Percentiles rank a stretch among this genome's conserved stretches.
Conservation (phyloP, 768 basidiomycete species). For the Saitozyma sp. region DNA sequence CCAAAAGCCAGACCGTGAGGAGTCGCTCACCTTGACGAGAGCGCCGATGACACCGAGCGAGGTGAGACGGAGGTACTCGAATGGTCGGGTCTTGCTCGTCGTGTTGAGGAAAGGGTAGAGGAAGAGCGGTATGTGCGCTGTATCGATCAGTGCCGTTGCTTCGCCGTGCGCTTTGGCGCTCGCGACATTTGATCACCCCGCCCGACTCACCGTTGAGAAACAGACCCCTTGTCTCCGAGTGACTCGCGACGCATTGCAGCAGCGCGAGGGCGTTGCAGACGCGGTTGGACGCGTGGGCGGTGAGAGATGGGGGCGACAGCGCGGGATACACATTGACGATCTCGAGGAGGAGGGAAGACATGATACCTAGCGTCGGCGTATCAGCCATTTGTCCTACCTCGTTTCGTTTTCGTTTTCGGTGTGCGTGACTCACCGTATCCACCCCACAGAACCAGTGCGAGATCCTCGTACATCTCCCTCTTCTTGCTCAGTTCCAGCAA, state of each 20-base stretch:
- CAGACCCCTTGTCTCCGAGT: constrained; percentile 89
- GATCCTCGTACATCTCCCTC: constrained; percentile 96
- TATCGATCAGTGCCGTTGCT: neutral
- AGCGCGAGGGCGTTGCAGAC: constrained; percentile 98
- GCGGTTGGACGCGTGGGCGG: constrained; percentile 95
- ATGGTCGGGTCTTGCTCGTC: constrained; percentile 97
- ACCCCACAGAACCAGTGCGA: constrained; percentile 96
- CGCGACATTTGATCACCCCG: neutral
- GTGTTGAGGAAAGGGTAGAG: constrained; percentile 99
- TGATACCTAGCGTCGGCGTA: constrained; percentile 66
- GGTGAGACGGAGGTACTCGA: constrained; percentile 98
- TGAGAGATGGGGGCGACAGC: constrained; percentile 90
- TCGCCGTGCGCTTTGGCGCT: too few relatives aligned
- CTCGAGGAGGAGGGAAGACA: constrained; percentile 95
- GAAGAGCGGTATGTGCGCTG: constrained; percentile 91
- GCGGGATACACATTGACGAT: constrained; percentile 98
- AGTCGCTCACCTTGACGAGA: constrained; percentile 77
- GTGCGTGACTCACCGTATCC: constrained; percentile 73
- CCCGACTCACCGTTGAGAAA: constrained; percentile 78
- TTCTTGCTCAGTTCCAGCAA: constrained; percentile 97
- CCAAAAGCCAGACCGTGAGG: constrained; percentile 1
- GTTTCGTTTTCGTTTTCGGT: neutral
- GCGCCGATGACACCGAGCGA: constrained; percentile 99
- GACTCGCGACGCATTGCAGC: constrained; percentile 96
- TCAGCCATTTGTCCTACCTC: neutral